Evolutionary conservation across 2,329 filamentous ascomycete genomes (phyloP), one percentile per base, ranked within the genome.

Genomic region (Seiridium unicorne): DNA sequence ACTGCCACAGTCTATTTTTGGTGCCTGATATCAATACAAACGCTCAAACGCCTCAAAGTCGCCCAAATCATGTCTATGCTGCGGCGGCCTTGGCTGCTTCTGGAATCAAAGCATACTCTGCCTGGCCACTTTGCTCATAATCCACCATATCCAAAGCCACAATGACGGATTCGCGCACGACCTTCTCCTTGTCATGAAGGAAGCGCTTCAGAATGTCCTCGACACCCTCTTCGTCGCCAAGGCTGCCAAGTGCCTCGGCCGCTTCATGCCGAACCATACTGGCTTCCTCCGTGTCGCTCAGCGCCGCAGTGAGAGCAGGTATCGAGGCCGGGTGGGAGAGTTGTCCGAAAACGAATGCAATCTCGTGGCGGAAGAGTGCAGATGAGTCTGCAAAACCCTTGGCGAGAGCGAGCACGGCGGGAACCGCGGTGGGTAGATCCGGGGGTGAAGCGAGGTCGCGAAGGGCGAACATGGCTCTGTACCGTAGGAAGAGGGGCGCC

Each of bases 221-320:
- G 10, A 99, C 95, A 26, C 94, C 94, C 53, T 93, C 90, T 75
- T 97, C 93, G 31, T 96, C 92, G 32, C 95, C 96, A 38, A 99
- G 82, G 70, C 93, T 96, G 34, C 95, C 95, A 34, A 99, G 85
- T 32, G 95, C 95, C 79, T 99, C 95, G 1, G 96, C 95, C 54
- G 95, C 96, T 78, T 99, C 95, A 72, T 99, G 95, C 60, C 95
- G 89, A 60, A 99, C 95, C 95, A 99, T 99, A 70, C 93, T 93
- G 32, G 87, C 90, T 78, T 99, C 95, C 59, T 91, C 81, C 54
- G 85, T 79, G 73, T 99, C 84, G 69, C 90, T 90, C 61, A 99
- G 81, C 1, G 91, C 88, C 56, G 85, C 86, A 13, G 90, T 89
- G 61, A 99, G 84, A 61, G 92, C 92, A 3, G 95, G 93, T 66